phyloP scores from a whole-genome alignment of 2,329 filamentous ascomycete genomes.

The Raffaelea ambrosiae region DNA sequence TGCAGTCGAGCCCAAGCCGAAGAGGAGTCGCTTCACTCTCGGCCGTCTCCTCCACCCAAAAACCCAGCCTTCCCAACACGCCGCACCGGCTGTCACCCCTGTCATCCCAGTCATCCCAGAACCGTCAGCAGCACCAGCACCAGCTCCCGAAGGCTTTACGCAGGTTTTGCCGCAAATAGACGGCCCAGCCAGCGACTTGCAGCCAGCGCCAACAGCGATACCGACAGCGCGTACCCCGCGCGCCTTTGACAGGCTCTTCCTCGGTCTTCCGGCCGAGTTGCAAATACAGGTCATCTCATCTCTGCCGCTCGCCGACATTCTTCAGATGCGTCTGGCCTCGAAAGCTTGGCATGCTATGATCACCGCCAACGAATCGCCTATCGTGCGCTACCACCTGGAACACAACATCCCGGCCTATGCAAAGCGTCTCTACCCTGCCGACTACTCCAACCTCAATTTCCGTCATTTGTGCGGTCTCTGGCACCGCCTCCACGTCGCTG shows the following conservation, averaged over 20 bases:
- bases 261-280: conserved; percentile 50
- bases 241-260: conserved; percentile 48
- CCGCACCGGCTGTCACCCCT: neutral
- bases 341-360: conserved; percentile 52
- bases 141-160: too few species aligned
- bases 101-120: too few species aligned
- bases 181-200: too few species aligned
- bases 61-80: conserved; percentile 3
- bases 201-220: conserved; percentile 1
- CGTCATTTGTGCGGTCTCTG: conserved; percentile 56
- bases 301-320: conserved; percentile 50
- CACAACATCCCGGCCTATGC: conserved; percentile 54
- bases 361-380: conserved; percentile 50
- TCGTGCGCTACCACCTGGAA: conserved; percentile 52
- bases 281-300: conserved; percentile 54
- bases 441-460: conserved; percentile 40
- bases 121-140: too few species aligned
- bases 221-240: conserved; percentile 21
- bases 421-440: conserved; percentile 49
- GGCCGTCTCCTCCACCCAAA: conserved; percentile 11
- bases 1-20: conserved; percentile 26
- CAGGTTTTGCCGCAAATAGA: too few species aligned
- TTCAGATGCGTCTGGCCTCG: conserved; percentile 50
- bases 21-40: conserved; percentile 24
- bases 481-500: conserved; percentile 57